Conservation (phyloP, 73 alveolate genomes). For the Tetrahymena borealis region DNA sequence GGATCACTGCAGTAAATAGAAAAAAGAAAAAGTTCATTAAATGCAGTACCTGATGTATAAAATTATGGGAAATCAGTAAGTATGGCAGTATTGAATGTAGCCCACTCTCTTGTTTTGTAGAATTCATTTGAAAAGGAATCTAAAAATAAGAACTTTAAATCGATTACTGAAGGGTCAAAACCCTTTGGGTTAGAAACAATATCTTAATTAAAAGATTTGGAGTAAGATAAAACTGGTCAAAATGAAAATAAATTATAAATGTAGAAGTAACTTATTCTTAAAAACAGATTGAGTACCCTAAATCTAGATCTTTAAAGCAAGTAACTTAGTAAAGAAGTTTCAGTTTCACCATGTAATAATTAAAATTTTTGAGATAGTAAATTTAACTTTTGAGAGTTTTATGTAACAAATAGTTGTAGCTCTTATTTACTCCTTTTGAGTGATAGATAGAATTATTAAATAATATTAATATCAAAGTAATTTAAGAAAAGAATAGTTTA, state of each 20-base stretch:
- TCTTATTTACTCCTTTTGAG: too few relatives aligned
- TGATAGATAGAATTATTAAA: too few relatives aligned
- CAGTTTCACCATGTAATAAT: background rate
- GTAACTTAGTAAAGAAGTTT: background rate
- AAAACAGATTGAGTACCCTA: background rate
- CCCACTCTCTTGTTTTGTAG: background rate
- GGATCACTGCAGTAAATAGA: background rate
- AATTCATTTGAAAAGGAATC: background rate
- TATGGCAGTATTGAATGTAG: background rate
- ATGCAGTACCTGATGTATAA: background rate
- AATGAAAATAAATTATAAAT: background rate
- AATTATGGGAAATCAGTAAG: background rate
- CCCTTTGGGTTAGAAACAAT: background rate
- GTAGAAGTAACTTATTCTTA: background rate
- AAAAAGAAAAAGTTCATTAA: background rate
- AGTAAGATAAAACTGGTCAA: background rate
- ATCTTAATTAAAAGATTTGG: background rate
- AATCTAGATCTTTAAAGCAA: background rate
- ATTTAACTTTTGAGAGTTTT: too few relatives aligned
- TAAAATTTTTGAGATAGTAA: background rate
- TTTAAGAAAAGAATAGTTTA: too few relatives aligned
- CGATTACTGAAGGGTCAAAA: background rate
- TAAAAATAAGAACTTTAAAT: background rate
- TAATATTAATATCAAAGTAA: too few relatives aligned
- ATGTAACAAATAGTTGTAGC: too few relatives aligned